A percentile compares a stretch with the other conserved stretches of the same genome.
Evolutionary conservation across 2,329 filamentous ascomycete genomes (phyloP).

Genomic region (Sphaerulina vaccinii): DNA sequence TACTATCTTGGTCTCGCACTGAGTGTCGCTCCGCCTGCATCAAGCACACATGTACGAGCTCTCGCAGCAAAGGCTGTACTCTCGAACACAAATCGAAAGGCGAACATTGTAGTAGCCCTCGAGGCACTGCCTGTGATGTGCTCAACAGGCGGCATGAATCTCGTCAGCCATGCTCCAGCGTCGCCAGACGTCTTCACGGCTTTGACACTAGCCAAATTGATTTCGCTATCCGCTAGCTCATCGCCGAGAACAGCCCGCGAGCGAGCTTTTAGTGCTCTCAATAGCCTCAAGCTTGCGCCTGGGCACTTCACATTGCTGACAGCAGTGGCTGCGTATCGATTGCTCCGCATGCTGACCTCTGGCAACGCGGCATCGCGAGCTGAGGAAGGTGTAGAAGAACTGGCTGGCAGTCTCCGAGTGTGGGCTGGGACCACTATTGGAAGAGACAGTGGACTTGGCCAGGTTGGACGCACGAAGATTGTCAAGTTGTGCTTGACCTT

Average conservation of each 20-base stretch:
- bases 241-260: conserved; percentile 35
- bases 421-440: conserved; percentile 50
- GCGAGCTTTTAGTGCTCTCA: conserved; percentile 42
- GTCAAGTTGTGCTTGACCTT: conserved; percentile 44
- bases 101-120: conserved; percentile 54
- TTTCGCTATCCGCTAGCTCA: conserved; percentile 43
- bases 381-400: conserved; percentile 43
- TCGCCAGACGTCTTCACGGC: conserved; percentile 58
- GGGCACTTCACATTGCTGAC: conserved; percentile 46
- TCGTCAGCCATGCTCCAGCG: conserved; percentile 56
- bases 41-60: conserved; percentile 62
- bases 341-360: conserved; percentile 41
- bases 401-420: conserved; percentile 45
- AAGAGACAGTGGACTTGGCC: conserved; percentile 41
- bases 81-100: conserved; percentile 52
- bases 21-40: conserved; percentile 73
- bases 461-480: conserved; percentile 40
- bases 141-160: conserved; percentile 39
- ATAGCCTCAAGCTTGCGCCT: conserved; percentile 42
- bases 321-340: conserved; percentile 46
- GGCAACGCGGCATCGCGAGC: conserved; percentile 33
- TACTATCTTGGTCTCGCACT: conserved; percentile 65
- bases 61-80: conserved; percentile 60
- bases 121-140: conserved; percentile 48
- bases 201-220: conserved; percentile 60